These are phyloP conservation scores for Fusarium sp. DNA, from an alignment of 2,329 filamentous ascomycete genomes.

Conservation along the genomic window DNA sequence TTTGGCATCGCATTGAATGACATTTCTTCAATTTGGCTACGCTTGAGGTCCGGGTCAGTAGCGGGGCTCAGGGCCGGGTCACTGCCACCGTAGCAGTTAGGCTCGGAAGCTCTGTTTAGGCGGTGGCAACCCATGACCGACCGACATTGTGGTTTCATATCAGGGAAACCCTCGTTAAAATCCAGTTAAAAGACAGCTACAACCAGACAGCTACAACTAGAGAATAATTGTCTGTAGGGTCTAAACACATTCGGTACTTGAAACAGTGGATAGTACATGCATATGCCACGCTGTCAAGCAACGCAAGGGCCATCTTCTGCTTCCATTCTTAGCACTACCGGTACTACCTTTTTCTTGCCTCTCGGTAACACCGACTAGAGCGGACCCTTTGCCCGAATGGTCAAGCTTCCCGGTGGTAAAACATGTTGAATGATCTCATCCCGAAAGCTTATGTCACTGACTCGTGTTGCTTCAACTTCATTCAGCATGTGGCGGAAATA, in stretches of 20 bases:
- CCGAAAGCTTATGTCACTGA: not conserved
- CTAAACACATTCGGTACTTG: too few species aligned
- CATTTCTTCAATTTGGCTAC: not conserved
- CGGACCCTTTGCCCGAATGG: not conserved
- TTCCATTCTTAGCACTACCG: not conserved
- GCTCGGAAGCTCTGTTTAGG: not conserved
- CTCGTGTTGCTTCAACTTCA: not conserved
- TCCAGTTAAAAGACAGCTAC: too few species aligned
- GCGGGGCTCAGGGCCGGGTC: constrained; percentile 2
- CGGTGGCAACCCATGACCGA: not conserved
- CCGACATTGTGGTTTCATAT: not conserved
- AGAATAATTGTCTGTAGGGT: too few species aligned
- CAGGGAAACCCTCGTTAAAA: not conserved
- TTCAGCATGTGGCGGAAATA: too few species aligned
- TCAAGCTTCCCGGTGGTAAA: not conserved
- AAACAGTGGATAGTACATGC: not conserved
- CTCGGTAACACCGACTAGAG: not conserved
- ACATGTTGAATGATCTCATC: not conserved
- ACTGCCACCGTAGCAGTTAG: constrained; percentile 13
- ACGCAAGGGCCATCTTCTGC: not conserved
- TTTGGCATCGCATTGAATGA: not conserved
- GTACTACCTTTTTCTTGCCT: not conserved
- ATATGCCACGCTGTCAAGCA: not conserved
- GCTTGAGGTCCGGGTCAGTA: not conserved
- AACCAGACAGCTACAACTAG: too few species aligned